Base-by-base conservation (phyloP, 2,329 filamentous ascomycete genomes). In the Lecanicillium sp. region DNA sequence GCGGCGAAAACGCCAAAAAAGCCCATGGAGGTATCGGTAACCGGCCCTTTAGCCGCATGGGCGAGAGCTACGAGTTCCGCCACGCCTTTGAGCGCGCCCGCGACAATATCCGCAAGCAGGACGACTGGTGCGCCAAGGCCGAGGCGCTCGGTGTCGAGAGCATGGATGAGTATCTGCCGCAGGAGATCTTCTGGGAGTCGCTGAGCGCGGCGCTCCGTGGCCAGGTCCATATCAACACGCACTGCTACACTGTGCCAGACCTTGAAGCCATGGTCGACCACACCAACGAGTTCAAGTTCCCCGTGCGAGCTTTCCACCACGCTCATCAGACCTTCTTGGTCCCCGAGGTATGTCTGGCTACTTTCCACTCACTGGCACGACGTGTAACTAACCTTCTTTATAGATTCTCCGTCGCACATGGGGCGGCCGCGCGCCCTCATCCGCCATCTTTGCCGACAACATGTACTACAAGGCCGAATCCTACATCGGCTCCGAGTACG, bases 391-490 rank as follows among this genome's bases (percentile, higher is more conserved):
- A 50, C 19, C 4, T 3, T 1, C 9, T 0, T 4, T 11, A 4
- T 19, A 69, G 66, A 71, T 78, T 18, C 61, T 79, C 3, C 76
- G 75, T 49, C 66, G 73, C 35, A 69, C 70, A 1, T 78, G 67
- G 59, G 74, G 74, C 12, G 68, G 65, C 11, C 64, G 65, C 1
- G 56, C 71, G 13, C 74, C 71, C n/a, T 72, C 69, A 4, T 72
- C 67, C 13, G 80, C 74, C n/a, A 61, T 83, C 4, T 85, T 85
- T 48, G 79, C 81, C 9, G 79, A 84, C 51, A 82, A 79, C 53
- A 83, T 83, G 75, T 81, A 74, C 55, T 85, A 84, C 68, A 84
- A 85, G 58, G 66, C 72, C 2, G 81, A 85, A 58, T 64, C 79
- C 0, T 82, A 80, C 47, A 63, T 74, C 4, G 80, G 71, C 1